phyloP scores from a whole-genome alignment of 2,329 filamentous ascomycete genomes.

The Drechslerella dactyloides region DNA sequence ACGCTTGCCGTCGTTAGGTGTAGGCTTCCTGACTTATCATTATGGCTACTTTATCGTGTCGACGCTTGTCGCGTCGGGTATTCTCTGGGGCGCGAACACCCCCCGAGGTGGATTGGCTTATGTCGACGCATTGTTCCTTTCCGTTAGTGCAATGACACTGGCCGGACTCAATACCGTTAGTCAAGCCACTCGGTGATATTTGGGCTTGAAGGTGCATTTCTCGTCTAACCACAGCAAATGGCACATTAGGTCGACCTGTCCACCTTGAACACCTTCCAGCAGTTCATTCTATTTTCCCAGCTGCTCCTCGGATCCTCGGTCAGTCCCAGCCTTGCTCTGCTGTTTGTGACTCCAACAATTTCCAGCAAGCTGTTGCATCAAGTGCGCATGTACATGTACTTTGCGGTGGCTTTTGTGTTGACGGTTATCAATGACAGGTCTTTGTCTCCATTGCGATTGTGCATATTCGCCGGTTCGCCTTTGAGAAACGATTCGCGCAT shows the following conservation, averaged over 20 bases:
- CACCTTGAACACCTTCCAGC: conserved; percentile 70
- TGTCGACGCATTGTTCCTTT: conserved; percentile 71
- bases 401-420: conserved; percentile 1
- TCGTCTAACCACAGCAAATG: conserved; percentile 25
- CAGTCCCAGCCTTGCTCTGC: conserved; percentile 23
- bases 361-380: conserved; percentile 8
- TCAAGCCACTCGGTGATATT: conserved; percentile 20
- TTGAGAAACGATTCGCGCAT: conserved; percentile 67
- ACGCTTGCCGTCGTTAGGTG: conserved; percentile 39
- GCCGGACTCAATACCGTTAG: conserved; percentile 73
- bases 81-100: conserved; percentile 40
- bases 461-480: conserved; percentile 59
- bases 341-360: conserved; percentile 8
- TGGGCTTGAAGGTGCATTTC: conserved; percentile 3
- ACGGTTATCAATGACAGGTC: conserved; percentile 24
- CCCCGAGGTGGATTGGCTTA: conserved; percentile 61
- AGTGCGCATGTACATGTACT: conserved; percentile 7
- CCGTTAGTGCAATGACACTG: conserved; percentile 70
- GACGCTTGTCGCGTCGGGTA: conserved; percentile 43
- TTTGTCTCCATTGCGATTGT: conserved; percentile 47
- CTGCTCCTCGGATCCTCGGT: conserved; percentile 72
- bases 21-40: conserved; percentile 46
- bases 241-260: conserved; percentile 52
- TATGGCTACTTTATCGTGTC: conserved; percentile 47
- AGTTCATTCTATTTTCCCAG: conserved; percentile 69